Evolutionary conservation across 495 filamentous ascomycete genomes (phyloP).

Genomic region (Friedmanniomyces endolithicus): DNA sequence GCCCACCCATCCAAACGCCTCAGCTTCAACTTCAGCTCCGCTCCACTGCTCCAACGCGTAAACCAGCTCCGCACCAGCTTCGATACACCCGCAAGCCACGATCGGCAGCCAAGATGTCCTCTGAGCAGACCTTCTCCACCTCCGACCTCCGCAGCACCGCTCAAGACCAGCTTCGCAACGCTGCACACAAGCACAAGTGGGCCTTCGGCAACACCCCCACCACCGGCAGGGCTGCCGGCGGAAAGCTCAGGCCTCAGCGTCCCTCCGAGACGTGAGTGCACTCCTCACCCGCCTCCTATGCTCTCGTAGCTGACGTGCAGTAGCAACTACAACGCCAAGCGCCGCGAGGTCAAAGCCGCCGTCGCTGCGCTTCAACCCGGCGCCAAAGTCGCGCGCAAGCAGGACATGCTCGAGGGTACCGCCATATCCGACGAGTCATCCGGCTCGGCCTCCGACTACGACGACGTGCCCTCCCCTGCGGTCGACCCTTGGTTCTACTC

Average conservation of each 20-base stretch:
- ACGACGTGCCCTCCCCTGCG: constrained; percentile 33
- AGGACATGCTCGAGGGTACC: constrained; percentile 23
- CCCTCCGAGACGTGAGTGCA: constrained; percentile 18
- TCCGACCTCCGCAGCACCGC: constrained; percentile 31
- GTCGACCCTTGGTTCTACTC: constrained; percentile 36
- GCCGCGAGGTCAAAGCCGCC: constrained; percentile 26
- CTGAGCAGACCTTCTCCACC: constrained; percentile 30
- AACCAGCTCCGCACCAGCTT: background rate
- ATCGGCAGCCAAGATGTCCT: constrained; percentile 21
- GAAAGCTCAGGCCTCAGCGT: constrained; percentile 15
- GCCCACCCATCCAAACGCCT: background rate
- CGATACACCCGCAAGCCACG: background rate
- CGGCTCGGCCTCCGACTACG: constrained; percentile 32
- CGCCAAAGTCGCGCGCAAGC: constrained; percentile 32
- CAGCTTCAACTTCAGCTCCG: background rate
- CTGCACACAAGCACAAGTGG: constrained; percentile 46
- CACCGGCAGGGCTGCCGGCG: constrained; percentile 5
- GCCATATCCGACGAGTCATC: constrained; percentile 19
- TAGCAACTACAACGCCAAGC: constrained; percentile 14
- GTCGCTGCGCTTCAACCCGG: constrained; percentile 26
- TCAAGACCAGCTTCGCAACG: constrained; percentile 32
- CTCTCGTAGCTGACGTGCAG: background rate
- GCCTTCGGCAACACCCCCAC: constrained; percentile 31
- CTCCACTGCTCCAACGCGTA: background rate
- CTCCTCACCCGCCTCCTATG: background rate